Evolutionary conservation across 2,329 filamentous ascomycete species (phyloP), one percentile per base, ranked within the genome.

Genomic region (Ophiostoma tasmaniense): DNA sequence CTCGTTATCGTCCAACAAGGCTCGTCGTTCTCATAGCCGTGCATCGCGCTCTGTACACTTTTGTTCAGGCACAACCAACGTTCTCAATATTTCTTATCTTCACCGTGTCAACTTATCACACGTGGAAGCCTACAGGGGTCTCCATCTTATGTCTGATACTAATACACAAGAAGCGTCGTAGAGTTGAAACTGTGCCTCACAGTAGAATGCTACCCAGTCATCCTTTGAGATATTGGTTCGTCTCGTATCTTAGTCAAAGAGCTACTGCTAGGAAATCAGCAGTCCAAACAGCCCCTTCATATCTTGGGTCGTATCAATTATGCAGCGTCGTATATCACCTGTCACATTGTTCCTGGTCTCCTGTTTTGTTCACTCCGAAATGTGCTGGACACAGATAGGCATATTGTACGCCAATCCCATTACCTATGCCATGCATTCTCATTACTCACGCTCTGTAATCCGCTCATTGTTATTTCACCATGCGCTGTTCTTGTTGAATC

Each of bases 251-350:
- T 55, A 25, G n/a, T 45, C 42, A 39, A 14, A 39, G 37, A 14
- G 37, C 33, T 22, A 52, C 17, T 55, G 11, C 8, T 7, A 20
- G 7, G 25, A 61, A 14, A 10, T 8, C 6, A 52, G 50, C 55
- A 61, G 17, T 61, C 13, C 13, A 61, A 55, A 55, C 50, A 8
- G 11, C 25, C 25, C 25, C 22, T 61, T 61, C 22, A 61, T 61
- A 30, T 25, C n/a, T 55, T 55, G 14, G 55, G 25, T 61, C 14
- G 55, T 61, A 30, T 30, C 30, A 28, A 14, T 7, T 59, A 61
- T 61, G 55, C 25, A 61, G 55, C 55, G 25, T 61, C 55, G 55
- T 61, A 61, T 61, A 61, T 61, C 55, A 61, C 55, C 25, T 61
- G 4, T 61, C 55, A 61, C 50, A n/a, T 28, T 61, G 55, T 61